Conservation (phyloP, 1,139 yeast species). For the Magnusiomyces fungicola region DNA sequence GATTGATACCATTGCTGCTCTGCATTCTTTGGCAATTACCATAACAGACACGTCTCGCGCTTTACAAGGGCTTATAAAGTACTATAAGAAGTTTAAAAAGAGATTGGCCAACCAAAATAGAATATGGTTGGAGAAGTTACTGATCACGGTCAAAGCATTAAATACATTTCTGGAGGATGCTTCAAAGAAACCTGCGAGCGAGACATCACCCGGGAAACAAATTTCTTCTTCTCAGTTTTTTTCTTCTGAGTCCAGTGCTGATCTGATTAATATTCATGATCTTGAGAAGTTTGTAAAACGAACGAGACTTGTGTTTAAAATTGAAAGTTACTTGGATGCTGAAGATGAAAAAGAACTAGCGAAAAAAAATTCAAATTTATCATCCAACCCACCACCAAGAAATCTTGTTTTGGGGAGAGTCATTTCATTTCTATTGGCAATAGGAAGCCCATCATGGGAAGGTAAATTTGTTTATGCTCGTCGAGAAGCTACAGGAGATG, state of each 20-base stretch:
- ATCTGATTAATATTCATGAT: constrained; percentile 61
- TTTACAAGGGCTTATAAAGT: constrained; percentile 44
- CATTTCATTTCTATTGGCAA: constrained; percentile 53
- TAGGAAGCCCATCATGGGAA: constrained; percentile 70
- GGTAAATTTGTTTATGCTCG: constrained; percentile 71
- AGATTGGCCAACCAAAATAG: constrained; percentile 70
- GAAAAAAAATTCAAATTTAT: neutral
- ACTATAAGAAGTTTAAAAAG: constrained; percentile 52
- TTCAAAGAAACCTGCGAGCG: constrained; percentile 23
- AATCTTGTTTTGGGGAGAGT: constrained; percentile 62
- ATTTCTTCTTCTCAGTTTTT: constrained; percentile 50
- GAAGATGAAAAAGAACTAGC: constrained; percentile 12
- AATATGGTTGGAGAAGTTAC: constrained; percentile 57
- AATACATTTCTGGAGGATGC: constrained; percentile 39
- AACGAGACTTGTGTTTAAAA: constrained; percentile 77
- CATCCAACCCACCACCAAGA: constrained; percentile 19
- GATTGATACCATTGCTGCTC: constrained; percentile 63
- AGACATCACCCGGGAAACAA: constrained; percentile 45
- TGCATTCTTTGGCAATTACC: constrained; percentile 58
- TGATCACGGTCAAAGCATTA: constrained; percentile 49
- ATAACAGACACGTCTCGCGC: constrained; percentile 42
- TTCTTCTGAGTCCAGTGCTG: constrained; percentile 45
- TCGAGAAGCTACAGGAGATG: constrained; percentile 27
- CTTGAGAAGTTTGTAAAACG: constrained; percentile 55
- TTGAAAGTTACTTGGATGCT: constrained; percentile 59